phyloP scores from a whole-genome alignment of 345 rosid genomes.

The Bruguiera gymnorhiza region DNA sequence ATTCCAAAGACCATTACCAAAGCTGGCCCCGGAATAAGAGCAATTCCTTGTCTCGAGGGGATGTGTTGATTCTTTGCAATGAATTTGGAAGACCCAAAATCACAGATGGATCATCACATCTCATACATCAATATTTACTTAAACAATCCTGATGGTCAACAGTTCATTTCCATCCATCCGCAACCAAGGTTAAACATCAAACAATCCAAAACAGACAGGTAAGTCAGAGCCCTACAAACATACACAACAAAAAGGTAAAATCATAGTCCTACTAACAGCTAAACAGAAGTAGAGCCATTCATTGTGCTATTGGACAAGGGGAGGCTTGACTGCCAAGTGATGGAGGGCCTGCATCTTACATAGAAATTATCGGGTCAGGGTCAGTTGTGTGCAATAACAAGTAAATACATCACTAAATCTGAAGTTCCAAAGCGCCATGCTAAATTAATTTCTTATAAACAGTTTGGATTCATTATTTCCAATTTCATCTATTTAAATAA shows the following conservation, averaged over 20 bases:
- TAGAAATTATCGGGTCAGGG: not conserved
- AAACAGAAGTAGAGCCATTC: not conserved
- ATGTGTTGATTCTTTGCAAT: conserved; percentile 10
- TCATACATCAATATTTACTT: not conserved
- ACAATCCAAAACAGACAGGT: too few relatives aligned
- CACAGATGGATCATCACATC: conserved; percentile 9
- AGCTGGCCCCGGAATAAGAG: conserved; percentile 17
- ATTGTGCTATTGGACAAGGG: conserved; percentile 18
- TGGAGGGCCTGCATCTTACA: conserved; percentile 18
- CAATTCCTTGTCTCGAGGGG: conserved; percentile 28
- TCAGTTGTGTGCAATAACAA: too few relatives aligned
- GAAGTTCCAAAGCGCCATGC: too few relatives aligned
- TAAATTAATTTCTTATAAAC: not conserved
- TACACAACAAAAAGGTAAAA: not conserved
- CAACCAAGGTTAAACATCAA: too few relatives aligned
- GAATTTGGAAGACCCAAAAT: conserved; percentile 7
- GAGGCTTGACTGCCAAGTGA: conserved; percentile 17
- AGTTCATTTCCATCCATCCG: too few relatives aligned
- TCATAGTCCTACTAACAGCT: not conserved
- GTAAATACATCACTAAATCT: too few relatives aligned
- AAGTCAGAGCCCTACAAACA: too few relatives aligned
- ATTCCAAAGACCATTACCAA: not conserved
- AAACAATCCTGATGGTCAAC: not conserved
- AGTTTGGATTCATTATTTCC: too few relatives aligned
- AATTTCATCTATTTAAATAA: too few relatives aligned